These are phyloP conservation scores for Fusarium udum DNA, from an alignment of 2,329 filamentous ascomycete species.

Conservation along the genomic window DNA sequence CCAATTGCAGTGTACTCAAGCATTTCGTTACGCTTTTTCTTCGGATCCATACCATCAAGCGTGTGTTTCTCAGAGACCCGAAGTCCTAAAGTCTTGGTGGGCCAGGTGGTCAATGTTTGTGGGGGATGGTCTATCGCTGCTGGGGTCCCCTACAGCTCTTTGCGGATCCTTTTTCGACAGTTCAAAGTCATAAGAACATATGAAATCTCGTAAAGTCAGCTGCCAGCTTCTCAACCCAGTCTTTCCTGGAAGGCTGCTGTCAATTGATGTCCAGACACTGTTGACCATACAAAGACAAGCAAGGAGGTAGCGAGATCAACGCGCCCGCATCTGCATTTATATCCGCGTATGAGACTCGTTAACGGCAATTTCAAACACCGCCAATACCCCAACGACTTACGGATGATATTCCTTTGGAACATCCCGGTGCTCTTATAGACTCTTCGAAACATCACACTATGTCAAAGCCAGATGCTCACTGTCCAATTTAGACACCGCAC, in stretches of 20 bases:
- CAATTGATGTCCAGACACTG: conserved; percentile 1
- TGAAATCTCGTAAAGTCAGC: conserved; percentile 31
- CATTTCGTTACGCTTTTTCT: conserved; percentile 20
- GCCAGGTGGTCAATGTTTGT: conserved; percentile 1
- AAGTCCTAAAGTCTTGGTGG: conserved; percentile 3
- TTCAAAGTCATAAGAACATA: conserved; percentile 32
- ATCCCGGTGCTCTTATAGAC: not conserved
- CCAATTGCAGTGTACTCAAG: conserved; percentile 34
- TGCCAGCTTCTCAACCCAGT: conserved; percentile 14
- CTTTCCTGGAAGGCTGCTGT: not conserved
- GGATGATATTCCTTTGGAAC: not conserved
- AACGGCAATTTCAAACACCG: not conserved
- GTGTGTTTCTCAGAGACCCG: conserved; percentile 2
- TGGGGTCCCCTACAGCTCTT: conserved; percentile 20
- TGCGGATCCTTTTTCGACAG: conserved; percentile 23
- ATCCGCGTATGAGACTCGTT: not conserved
- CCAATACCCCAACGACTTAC: not conserved
- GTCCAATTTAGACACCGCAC: not conserved
- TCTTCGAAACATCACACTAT: not conserved
- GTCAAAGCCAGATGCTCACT: not conserved
- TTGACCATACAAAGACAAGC: not conserved
- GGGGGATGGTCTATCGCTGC: conserved; percentile 23
- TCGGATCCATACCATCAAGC: conserved; percentile 17
- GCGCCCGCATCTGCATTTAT: not conserved
- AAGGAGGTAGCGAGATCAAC: not conserved